Evolutionary conservation across 768 basidiomycete genomes (phyloP).

Genomic region (Saitozyma podzolica): DNA sequence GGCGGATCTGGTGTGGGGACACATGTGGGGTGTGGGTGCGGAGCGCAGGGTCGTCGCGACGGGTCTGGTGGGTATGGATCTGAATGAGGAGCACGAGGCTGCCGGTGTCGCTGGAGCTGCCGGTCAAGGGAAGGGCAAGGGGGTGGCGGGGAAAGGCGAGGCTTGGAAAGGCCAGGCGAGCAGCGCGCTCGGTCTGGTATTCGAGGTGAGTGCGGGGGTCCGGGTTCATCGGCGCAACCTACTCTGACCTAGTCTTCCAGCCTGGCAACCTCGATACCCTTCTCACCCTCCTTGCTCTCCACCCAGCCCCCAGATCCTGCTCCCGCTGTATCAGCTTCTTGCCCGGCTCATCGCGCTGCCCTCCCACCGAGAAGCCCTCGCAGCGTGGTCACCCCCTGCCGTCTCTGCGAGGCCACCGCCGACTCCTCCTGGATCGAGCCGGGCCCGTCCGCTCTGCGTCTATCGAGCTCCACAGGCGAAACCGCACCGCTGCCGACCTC

Average conservation of each 20-base stretch:
- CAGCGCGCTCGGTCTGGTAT: slow-evolving; percentile 18
- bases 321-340: slow-evolving; percentile 48
- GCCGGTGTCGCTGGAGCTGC: slow-evolving; percentile 2
- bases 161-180: slow-evolving; percentile 6
- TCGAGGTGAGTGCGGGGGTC: slow-evolving; percentile 29
- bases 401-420: background rate
- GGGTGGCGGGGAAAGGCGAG: slow-evolving; percentile 7
- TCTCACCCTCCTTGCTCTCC: slow-evolving; percentile 25
- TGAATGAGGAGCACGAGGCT: background rate
- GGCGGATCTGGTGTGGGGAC: slow-evolving; percentile 48
- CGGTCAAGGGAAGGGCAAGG: slow-evolving; percentile 14
- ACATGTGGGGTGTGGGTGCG: slow-evolving; percentile 48
- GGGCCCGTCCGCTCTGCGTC: background rate
- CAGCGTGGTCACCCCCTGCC: slow-evolving; percentile 13
- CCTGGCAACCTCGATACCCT: slow-evolving; percentile 34
- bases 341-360: slow-evolving; percentile 42
- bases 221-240: background rate
- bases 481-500: background rate
- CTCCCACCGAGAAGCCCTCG: slow-evolving; percentile 40
- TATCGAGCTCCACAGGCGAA: background rate
- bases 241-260: slow-evolving; percentile 6
- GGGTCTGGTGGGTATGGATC: slow-evolving; percentile 17
- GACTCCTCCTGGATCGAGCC: background rate
- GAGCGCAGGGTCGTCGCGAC: slow-evolving; percentile 27
- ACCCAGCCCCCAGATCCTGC: slow-evolving; percentile 32